Percentiles rank a stretch among this genome's conserved stretches.
These are phyloP conservation scores for Symmetrospora coprosmae DNA, from an alignment of 768 basidiomycete genomes.

Conservation along the genomic window DNA sequence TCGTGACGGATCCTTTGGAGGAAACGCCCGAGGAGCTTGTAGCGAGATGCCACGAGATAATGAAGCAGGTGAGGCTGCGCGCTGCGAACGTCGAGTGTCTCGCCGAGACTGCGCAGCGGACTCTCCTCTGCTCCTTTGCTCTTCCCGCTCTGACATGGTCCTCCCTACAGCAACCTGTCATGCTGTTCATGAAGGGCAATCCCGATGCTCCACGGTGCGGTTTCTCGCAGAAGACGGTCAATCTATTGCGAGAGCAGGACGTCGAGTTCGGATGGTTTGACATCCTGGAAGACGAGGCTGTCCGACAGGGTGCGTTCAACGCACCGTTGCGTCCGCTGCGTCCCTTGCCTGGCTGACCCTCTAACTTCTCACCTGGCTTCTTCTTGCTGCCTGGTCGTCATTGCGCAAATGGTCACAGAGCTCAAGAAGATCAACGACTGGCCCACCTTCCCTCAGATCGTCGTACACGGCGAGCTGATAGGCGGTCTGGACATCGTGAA, in stretches of 20 bases:
- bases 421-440: slow-evolving; percentile 68
- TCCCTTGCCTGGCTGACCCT: not conserved
- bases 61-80: slow-evolving; percentile 50
- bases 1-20: slow-evolving; percentile 14
- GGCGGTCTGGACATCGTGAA: slow-evolving; percentile 87
- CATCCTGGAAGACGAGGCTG: slow-evolving; percentile 65
- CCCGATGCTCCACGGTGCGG: slow-evolving; percentile 68
- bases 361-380: not conserved
- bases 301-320: slow-evolving; percentile 58
- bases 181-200: slow-evolving; percentile 82
- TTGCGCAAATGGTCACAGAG: slow-evolving; percentile 26
- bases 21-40: slow-evolving; percentile 56
- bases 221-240: slow-evolving; percentile 63
- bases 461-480: slow-evolving; percentile 76
- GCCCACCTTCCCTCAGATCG: slow-evolving; percentile 79
- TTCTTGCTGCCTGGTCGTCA: not conserved
- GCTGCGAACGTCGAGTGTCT: too few species aligned
- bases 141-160: not conserved
- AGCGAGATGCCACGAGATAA: slow-evolving; percentile 51
- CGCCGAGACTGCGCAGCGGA: too few species aligned
- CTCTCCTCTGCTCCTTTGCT: too few species aligned
- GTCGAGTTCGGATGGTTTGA: slow-evolving; percentile 66
- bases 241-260: slow-evolving; percentile 49
- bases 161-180: slow-evolving; percentile 43
- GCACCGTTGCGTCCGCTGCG: not conserved